A percentile compares a stretch with the other conserved stretches of the same genome.
These are phyloP conservation scores for Prunus yedoensis DNA, from an alignment of 331 rosid species.

Conservation along the genomic window DNA sequence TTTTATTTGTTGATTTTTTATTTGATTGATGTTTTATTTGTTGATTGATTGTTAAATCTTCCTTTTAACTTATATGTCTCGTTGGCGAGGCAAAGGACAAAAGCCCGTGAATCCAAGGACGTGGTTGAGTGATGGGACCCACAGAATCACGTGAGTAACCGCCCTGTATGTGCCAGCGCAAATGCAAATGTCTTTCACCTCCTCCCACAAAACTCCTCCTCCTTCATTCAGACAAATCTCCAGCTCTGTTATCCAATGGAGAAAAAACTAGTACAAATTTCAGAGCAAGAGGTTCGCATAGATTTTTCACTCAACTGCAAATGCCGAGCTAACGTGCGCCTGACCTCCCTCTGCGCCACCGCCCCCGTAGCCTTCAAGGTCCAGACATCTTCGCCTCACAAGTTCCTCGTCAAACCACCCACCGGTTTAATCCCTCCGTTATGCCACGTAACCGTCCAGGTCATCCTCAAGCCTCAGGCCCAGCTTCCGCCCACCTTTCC, in stretches of 20 bases:
- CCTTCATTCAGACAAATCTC: not conserved
- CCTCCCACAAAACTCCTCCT: not conserved
- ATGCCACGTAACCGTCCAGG: conserved; percentile 56
- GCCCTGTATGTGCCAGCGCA: not conserved
- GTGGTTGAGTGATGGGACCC: not conserved
- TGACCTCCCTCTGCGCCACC: conserved; percentile 43
- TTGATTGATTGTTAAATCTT: no score
- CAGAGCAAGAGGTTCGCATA: conserved; percentile 64
- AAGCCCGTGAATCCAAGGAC: not conserved
- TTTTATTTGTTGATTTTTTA: no score
- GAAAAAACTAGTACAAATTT: conserved; percentile 46
- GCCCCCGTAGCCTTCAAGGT: conserved; percentile 64
- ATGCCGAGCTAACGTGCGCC: conserved; percentile 64
- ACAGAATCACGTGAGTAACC: not conserved
- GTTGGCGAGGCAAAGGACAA: not conserved
- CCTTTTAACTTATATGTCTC: no score
- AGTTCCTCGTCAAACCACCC: conserved; percentile 79
- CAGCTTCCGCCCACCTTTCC: conserved; percentile 58
- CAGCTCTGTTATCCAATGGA: conserved; percentile 30
- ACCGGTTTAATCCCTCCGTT: conserved; percentile 55
- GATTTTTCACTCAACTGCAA: conserved; percentile 57
- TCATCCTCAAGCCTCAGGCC: conserved; percentile 75
- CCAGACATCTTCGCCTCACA: conserved; percentile 75
- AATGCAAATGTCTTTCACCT: not conserved
- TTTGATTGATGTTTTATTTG: no score